Base-by-base conservation (phyloP, 305 asterid genomes). In the Fraxinus ornus region DNA sequence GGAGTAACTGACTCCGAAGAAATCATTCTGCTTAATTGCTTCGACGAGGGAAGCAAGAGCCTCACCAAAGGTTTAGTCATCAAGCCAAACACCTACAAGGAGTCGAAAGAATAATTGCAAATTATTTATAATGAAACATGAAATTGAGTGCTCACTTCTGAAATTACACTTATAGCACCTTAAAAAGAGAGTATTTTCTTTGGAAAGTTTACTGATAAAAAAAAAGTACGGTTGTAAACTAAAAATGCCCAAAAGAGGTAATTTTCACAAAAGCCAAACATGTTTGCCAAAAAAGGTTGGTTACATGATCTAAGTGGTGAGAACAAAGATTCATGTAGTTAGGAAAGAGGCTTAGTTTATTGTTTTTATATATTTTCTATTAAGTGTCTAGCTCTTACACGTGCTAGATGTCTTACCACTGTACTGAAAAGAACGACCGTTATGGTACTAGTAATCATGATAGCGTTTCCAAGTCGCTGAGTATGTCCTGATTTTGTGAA, bases 61-160 rank as follows among this genome's bases (percentile, higher is more conserved):
- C 91, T 90, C 83, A 95, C 90, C 10, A 95, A 86, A 47, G 98
- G 98, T 79, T 95, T 90, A 2, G 98, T 95, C 85, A 93, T 30
- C 86, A 93, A 80, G 21, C 94, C 94, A 44, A 89, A 91, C 3
- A 91, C 94, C 94, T 91, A 83, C 83, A 87, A 71, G 72, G 15
- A 64, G 75, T 70, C 9, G 19, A 66, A 10, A 24, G 73, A 24
- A 24, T 64, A 64, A 24, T 22, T 22, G 21, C n/a, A 66, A 66
- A 66, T 26, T 39, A 28, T 26, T 66, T 28, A 28, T 9, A 26
- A 66, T 62, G 30, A 62, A 64, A 64, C 73, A 24, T 64, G 30
- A 22, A 64, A 64, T 64, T 64, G 73, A 64, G 33, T 64, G 35
- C 73, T 64, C 33, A 22, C 36, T 22, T 64, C 33, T 64, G n/a